Evolutionary conservation across 768 basidiomycete genomes (phyloP), one percentile per base, ranked within the genome.

Genomic region (Boletales sp.): DNA sequence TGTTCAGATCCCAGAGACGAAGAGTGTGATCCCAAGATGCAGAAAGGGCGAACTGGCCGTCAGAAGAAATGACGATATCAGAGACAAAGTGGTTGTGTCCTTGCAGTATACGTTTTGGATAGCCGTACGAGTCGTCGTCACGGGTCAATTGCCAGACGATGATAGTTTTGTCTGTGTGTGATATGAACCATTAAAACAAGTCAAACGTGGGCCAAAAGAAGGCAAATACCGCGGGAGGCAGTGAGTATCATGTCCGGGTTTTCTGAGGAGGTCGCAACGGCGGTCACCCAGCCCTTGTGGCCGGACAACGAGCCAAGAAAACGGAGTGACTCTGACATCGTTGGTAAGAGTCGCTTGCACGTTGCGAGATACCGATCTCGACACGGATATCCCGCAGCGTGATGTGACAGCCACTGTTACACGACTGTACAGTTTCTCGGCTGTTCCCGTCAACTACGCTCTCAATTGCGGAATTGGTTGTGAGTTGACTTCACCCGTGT

Each of bases 11-110:
- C 97, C 97, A 99, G 53, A 99, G 86, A 67, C 97, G 90, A 64
- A 99, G 89, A 35, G 97, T 98, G 79, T 98, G 95, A 77, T 99
- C 97, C 97, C 97, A 98, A 38, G 95, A 98, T 35, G 97, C 90
- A 56, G 97, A 98, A 54, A 99, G 87, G 40, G 97, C 95, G 72
- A 97, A 98, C 76, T 98, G 95, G 65, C 97, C 97, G 70, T 99
- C 97, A 53, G 95, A 97, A 52, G 95, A 97, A 71, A 97, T 94
- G 64, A 97, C 95, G 62, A 98, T 90, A 68, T 97, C 94, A 36
- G 94, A 97, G 52, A 97, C 94, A 69, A 97, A 97, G 80, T 97
- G 95, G 77, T 97, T 98, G 81, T 99, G 97, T 55, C 97, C 95
- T 69, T 92, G 88, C 53, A 99, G 87, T 65, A 97, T 90, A 68